A percentile compares a stretch with the other conserved stretches of the same genome.
Conservation (phyloP, 2,329 filamentous ascomycete genomes). For the Fusarium falciforme region DNA sequence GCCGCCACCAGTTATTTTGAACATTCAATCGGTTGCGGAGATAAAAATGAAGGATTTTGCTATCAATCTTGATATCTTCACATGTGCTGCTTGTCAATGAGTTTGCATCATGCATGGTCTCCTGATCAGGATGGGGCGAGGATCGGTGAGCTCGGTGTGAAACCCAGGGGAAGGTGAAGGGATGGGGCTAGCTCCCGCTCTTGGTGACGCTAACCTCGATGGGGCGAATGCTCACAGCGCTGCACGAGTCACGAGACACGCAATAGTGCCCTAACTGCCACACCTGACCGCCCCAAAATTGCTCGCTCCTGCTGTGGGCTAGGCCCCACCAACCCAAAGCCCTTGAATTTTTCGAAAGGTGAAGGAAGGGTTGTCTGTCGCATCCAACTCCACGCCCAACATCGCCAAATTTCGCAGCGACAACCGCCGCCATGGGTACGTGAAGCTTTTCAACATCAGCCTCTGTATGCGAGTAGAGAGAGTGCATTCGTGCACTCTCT, state of each 20-base stretch:
- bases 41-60: neutral
- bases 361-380: slow-evolving; percentile 37
- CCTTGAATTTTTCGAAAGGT: slow-evolving; percentile 46
- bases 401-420: slow-evolving; percentile 55
- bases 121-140: neutral
- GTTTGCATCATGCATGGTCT: neutral
- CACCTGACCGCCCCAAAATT: slow-evolving; percentile 52
- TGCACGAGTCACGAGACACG: slow-evolving; percentile 6
- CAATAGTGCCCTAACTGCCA: slow-evolving; percentile 58
- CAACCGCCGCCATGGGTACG: slow-evolving; percentile 72
- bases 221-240: neutral
- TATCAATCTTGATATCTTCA: neutral
- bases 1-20: neutral
- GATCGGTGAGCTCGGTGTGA: slow-evolving; percentile 16
- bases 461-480: slow-evolving; percentile 64
- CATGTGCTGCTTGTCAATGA: neutral
- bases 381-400: slow-evolving; percentile 46
- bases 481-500: slow-evolving; percentile 22
- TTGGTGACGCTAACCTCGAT: neutral
- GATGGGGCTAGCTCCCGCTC: neutral
- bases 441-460: slow-evolving; percentile 56
- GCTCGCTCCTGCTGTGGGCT: slow-evolving; percentile 6
- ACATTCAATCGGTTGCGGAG: neutral
- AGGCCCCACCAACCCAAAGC: slow-evolving; percentile 35
- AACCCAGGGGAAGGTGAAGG: neutral